A percentile compares a stretch with the other conserved stretches of the same genome.
Conservation (phyloP, 768 basidiomycete genomes). For the Mycena filopes region DNA sequence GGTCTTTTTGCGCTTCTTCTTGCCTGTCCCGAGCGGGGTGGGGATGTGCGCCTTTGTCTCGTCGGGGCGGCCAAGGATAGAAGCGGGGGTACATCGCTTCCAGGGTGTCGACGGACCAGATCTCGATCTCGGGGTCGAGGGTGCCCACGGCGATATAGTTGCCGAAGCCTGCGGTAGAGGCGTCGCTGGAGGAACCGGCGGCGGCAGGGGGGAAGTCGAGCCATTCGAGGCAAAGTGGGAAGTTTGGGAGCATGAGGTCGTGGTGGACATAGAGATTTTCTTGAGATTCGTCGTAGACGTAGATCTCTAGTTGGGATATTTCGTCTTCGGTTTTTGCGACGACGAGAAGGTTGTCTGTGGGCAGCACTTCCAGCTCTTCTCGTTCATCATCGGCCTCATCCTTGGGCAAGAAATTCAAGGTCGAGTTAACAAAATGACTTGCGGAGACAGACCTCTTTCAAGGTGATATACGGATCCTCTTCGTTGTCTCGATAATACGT, state of each 20-base stretch:
- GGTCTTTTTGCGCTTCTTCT: constrained; percentile 93
- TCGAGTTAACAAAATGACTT: neutral
- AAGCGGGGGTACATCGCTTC: constrained; percentile 95
- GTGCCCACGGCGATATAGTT: constrained; percentile 98
- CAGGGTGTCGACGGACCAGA: constrained; percentile 95
- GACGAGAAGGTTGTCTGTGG: constrained; percentile 93
- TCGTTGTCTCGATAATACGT: constrained; percentile 91
- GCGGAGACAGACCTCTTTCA: constrained; percentile 81
- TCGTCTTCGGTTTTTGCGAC: constrained; percentile 97
- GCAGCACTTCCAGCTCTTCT: constrained; percentile 87
- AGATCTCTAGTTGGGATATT: constrained; percentile 93
- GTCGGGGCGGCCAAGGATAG: constrained; percentile 91
- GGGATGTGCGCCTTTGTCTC: constrained; percentile 84
- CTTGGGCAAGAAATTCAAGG: constrained; percentile 45
- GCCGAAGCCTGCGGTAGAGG: constrained; percentile 61
- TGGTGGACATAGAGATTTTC: constrained; percentile 97
- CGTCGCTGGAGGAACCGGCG: constrained; percentile 49
- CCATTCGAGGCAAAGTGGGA: constrained; percentile 99
- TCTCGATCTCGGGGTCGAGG: constrained; percentile 97
- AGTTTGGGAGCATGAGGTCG: constrained; percentile 96
- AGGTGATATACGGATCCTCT: constrained; percentile 96
- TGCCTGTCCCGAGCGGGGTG: constrained; percentile 87
- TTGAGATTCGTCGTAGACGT: constrained; percentile 92
- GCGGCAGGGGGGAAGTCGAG: constrained; percentile 90
- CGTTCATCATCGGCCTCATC: constrained; percentile 86